Evolutionary conservation across 495 filamentous ascomycete species (phyloP), one percentile per base, ranked within the genome.

Genomic region (Xylaria grammica): DNA sequence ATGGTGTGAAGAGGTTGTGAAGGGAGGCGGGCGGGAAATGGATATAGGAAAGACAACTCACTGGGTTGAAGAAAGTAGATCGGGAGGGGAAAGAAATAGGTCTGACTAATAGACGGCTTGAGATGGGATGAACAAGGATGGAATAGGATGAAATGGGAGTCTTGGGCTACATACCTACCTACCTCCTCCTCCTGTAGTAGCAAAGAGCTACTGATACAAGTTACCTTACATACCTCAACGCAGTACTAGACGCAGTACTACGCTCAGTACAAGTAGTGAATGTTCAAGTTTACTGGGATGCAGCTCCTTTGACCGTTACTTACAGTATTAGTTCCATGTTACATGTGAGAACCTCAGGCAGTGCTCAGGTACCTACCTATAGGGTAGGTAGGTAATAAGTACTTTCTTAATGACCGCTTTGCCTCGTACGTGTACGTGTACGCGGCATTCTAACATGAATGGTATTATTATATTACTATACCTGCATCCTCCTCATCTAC

Each of bases 1-100:
- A 40, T 59, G 56, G 56, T 59, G 56, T 59, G 56, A 24, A 48
- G 24, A 17, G 56, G 29, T 48, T 59, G 29, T 4, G 24, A 6
- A 58, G 54, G 13, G 20, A 22, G 34, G 53, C 9, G 36, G 20
- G 53, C 22, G 11, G 22, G 30, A 40, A 42, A n/a, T 27, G 32
- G 11, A 5, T 36, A 36, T 4, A 36, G 4, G 20, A 40, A 40
- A 45, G 38, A 29, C 54, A 58, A 44, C 24, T 30, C 38, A 27
- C 11, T n/a, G n/a, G n/a, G n/a, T 36, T 22, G 38, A 58, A 45
- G 38, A 45, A 58, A 58, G 2, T 9, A 26, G 20, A 22, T 27
- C 29, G 26, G 17, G 26, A 24, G 3, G 11, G 24, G 4, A 32
- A 38, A 11, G 34, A 3, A 2, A 30, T 2, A 9, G 24, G 27